Percentiles rank a stretch among this genome's conserved stretches.
Evolutionary conservation across 2,329 filamentous ascomycete species (phyloP).

Genomic region (Akanthomyces muscarius): DNA sequence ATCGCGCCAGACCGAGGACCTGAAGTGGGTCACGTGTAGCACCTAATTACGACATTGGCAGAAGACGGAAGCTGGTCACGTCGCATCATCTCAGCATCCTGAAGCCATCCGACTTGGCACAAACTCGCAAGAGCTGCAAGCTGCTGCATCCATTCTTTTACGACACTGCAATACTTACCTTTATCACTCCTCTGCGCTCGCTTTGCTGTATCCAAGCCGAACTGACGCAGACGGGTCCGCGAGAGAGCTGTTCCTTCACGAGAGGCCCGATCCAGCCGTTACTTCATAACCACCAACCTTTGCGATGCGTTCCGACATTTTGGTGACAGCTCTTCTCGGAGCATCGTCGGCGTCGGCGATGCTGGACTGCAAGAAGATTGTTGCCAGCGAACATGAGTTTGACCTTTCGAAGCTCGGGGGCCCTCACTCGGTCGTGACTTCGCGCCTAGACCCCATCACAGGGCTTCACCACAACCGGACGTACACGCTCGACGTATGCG

Average conservation of each 20-base stretch:
- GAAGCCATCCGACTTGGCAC: background rate
- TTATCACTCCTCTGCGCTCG: background rate
- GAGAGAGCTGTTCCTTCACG: background rate
- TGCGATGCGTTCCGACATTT: conserved; percentile 39
- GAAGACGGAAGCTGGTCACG: background rate
- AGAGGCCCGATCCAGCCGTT: background rate
- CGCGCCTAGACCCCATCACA: conserved; percentile 47
- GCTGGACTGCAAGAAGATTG: conserved; percentile 60
- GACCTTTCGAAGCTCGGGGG: conserved; percentile 62
- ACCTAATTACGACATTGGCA: conserved; percentile 6
- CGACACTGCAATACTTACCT: background rate
- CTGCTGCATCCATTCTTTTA: conserved; percentile 15
- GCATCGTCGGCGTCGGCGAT: conserved; percentile 41
- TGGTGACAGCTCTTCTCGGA: conserved; percentile 36
- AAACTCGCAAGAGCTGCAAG: conserved; percentile 5
- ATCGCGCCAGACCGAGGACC: background rate
- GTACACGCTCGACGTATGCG: conserved; percentile 77
- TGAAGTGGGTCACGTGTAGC: conserved; percentile 16
- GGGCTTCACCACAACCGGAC: conserved; percentile 63
- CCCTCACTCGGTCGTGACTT: conserved; percentile 64
- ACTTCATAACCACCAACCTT: conserved; percentile 3
- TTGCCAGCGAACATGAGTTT: conserved; percentile 56
- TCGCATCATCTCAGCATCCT: background rate
- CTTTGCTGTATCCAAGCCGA: background rate
- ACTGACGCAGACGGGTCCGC: background rate